Evolutionary conservation across 352 stramenopile species (phyloP).

Genomic region (Phytophthora tubulina): DNA sequence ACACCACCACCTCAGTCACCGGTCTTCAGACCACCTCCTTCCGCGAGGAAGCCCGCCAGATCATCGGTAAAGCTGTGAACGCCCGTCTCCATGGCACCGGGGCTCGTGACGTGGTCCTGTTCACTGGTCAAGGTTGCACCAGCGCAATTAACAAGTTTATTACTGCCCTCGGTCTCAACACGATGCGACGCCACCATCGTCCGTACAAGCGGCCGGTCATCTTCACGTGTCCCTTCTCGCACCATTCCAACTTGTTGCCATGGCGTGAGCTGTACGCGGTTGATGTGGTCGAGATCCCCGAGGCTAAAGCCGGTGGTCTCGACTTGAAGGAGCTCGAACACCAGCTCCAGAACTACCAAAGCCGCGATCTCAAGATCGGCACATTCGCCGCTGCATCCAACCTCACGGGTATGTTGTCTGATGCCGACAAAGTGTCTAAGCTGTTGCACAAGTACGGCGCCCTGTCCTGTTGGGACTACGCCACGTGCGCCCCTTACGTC

Average conservation of each 20-base stretch:
- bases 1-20: slow-evolving; percentile 92
- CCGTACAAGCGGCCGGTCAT: slow-evolving; percentile 76
- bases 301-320: slow-evolving; percentile 58
- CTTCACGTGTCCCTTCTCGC: slow-evolving; percentile 96
- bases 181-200: slow-evolving; percentile 44
- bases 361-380: slow-evolving; percentile 80
- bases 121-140: slow-evolving; percentile 91
- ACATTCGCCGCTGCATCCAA: slow-evolving; percentile 96
- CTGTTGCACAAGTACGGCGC: slow-evolving; percentile 93
- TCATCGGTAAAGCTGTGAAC: slow-evolving; percentile 92
- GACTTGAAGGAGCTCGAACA: slow-evolving; percentile 68
- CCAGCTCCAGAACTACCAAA: slow-evolving; percentile 58
- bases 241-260: slow-evolving; percentile 98
- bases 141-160: slow-evolving; percentile 90
- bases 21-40: slow-evolving; percentile 94
- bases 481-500: slow-evolving; percentile 94
- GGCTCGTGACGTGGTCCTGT: slow-evolving; percentile 95
- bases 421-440: slow-evolving; percentile 90
- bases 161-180: slow-evolving; percentile 66
- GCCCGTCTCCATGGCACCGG: slow-evolving; percentile 88
- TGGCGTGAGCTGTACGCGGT: slow-evolving; percentile 93
- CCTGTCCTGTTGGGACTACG: slow-evolving; percentile 97
- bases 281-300: slow-evolving; percentile 83
- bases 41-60: slow-evolving; percentile 94
- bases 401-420: slow-evolving; percentile 93